A percentile compares a stretch with the other conserved stretches of the same genome.
These are phyloP conservation scores for Erythrobasidium hasegawianum DNA, from an alignment of 1,284 basidiomycete genomes.

Conservation along the genomic window DNA sequence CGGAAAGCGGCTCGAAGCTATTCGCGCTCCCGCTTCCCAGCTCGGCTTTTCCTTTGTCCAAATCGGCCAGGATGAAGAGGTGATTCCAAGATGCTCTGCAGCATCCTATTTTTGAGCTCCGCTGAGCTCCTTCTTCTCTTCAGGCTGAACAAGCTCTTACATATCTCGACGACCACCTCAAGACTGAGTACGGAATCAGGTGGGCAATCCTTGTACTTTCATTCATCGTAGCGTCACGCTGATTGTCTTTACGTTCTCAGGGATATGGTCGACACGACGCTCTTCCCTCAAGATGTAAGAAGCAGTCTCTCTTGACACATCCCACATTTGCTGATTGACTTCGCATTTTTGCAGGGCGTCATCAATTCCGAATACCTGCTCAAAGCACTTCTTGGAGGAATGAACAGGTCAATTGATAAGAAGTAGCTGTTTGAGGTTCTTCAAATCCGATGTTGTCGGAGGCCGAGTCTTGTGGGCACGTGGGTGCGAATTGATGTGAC, in stretches of 20 bases:
- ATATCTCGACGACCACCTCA: slow-evolving; percentile 42
- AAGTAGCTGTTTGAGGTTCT: no score
- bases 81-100: neutral
- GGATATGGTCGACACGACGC: slow-evolving; percentile 42
- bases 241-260: neutral
- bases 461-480: no score
- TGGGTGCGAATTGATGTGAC: no score
- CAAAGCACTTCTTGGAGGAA: slow-evolving; percentile 18
- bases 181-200: slow-evolving; percentile 35
- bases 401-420: neutral
- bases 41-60: slow-evolving; percentile 43
- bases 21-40: slow-evolving; percentile 31
- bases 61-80: slow-evolving; percentile 41
- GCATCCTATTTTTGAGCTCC: no score
- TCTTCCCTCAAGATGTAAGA: slow-evolving; percentile 29
- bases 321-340: neutral
- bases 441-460: no score
- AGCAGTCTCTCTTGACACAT: neutral
- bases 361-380: slow-evolving; percentile 21
- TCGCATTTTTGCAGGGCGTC: neutral
- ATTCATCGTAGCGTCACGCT: neutral
- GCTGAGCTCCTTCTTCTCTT: neutral
- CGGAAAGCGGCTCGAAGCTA: slow-evolving; percentile 35
- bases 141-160: slow-evolving; percentile 35
- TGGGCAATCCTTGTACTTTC: neutral